Evolutionary conservation across 1,284 basidiomycete species (phyloP).

Genomic region (Meripilus lineatus): DNA sequence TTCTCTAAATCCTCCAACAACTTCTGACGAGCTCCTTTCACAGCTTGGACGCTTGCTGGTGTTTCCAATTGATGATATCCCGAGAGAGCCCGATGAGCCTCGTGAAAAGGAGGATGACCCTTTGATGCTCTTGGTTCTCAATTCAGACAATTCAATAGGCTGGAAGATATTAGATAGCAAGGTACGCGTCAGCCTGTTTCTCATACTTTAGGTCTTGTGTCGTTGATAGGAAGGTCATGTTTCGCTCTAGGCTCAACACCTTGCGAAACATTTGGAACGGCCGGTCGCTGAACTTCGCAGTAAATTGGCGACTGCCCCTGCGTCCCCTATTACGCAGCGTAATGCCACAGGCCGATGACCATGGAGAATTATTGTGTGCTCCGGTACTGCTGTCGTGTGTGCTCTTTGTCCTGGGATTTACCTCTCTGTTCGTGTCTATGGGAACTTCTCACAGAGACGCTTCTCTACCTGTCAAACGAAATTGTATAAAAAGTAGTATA

Average conservation of each 20-base stretch:
- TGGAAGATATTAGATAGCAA: slow-evolving; percentile 62
- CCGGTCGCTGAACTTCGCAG: slow-evolving; percentile 36
- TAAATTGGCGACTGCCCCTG: slow-evolving; percentile 21
- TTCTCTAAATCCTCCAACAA: slow-evolving; percentile 1
- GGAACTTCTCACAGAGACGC: no score
- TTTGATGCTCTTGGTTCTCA: slow-evolving; percentile 64
- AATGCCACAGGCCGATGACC: slow-evolving; percentile 17
- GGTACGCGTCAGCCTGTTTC: slow-evolving; percentile 31
- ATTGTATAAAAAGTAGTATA: no score
- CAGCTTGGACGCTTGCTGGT: slow-evolving; percentile 70
- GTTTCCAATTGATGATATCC: slow-evolving; percentile 42
- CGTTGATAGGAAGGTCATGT: not conserved
- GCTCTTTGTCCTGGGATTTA: not conserved
- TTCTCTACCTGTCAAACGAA: no score
- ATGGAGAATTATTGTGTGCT: not conserved
- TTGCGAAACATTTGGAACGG: slow-evolving; percentile 40
- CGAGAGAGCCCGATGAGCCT: slow-evolving; percentile 12
- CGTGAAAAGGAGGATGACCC: slow-evolving; percentile 34
- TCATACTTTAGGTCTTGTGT: not conserved
- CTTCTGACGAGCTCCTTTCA: not conserved
- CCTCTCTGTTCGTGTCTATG: no score
- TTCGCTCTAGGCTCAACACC: slow-evolving; percentile 42
- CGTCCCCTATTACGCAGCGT: slow-evolving; percentile 21
- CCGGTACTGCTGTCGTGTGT: not conserved
- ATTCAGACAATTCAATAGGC: slow-evolving; percentile 49